These are phyloP conservation scores for Pichia deserticola DNA, from an alignment of 805 yeast species.

Conservation along the genomic window DNA sequence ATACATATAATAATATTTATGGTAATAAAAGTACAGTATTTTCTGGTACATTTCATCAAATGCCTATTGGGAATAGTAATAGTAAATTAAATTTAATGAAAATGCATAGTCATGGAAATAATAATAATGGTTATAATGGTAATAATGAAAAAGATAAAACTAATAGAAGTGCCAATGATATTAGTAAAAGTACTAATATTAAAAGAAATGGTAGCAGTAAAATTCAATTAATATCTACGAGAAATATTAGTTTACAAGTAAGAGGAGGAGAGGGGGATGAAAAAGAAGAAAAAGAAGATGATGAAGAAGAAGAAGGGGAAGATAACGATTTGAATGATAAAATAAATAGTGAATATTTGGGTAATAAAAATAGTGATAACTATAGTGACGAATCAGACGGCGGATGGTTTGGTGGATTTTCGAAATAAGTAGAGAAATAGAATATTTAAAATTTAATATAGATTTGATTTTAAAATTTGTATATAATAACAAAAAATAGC, in stretches of 20 bases:
- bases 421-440: neutral
- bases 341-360: too few relatives aligned
- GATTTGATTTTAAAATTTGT: too few relatives aligned
- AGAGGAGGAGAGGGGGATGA: neutral
- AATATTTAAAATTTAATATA: too few relatives aligned
- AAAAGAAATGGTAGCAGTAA: neutral
- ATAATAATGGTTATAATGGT: neutral
- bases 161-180: neutral
- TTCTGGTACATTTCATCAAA: constrained; percentile 16
- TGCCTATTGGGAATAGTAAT: constrained; percentile 11
- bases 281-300: neutral
- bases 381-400: too few relatives aligned
- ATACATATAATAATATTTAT: too few relatives aligned
- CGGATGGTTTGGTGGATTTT: constrained; percentile 16
- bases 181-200: neutral
- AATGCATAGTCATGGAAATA: neutral
- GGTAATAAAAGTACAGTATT: too few relatives aligned
- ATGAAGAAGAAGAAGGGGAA: neutral
- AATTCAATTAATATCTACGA: constrained; percentile 4
- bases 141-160: neutral
- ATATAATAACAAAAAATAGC: neutral
- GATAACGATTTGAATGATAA: too few relatives aligned
- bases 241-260: neutral
- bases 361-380: too few relatives aligned
- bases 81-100: too few relatives aligned